Percentiles rank a stretch among this genome's conserved stretches.
Evolutionary conservation across 495 filamentous ascomycete species (phyloP).

Genomic region (Daldinia loculata): DNA sequence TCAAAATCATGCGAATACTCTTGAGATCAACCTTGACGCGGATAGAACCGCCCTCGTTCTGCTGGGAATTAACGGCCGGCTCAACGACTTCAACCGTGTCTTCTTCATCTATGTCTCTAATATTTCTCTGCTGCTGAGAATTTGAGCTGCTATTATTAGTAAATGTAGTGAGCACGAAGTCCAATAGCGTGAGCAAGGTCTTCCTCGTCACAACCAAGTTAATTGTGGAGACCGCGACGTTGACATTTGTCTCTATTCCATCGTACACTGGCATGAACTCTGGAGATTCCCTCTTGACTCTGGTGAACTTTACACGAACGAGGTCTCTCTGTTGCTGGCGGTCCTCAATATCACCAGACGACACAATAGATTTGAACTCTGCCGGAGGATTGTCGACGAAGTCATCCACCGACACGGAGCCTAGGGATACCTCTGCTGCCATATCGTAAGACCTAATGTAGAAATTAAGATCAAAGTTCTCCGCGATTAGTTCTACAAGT

Average conservation of each 20-base stretch:
- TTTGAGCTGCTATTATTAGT: conserved; percentile 69
- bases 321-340: conserved; percentile 76
- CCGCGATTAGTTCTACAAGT: conserved; percentile 88
- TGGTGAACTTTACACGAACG: conserved; percentile 85
- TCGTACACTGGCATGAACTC: conserved; percentile 92
- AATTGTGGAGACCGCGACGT: conserved; percentile 92
- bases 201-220: conserved; percentile 93
- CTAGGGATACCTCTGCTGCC: conserved; percentile 86
- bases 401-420: conserved; percentile 90
- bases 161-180: conserved; percentile 96
- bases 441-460: conserved; percentile 90
- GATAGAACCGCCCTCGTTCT: conserved; percentile 54
- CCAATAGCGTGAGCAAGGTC: conserved; percentile 91
- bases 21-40: conserved; percentile 90
- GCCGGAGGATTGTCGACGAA: conserved; percentile 88
- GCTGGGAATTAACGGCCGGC: conserved; percentile 45
- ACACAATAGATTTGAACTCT: conserved; percentile 95
- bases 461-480: conserved; percentile 86
- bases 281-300: conserved; percentile 89
- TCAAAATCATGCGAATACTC: conserved; percentile 93
- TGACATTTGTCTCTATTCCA: conserved; percentile 90
- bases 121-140: conserved; percentile 46
- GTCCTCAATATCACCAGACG: conserved; percentile 80
- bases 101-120: conserved; percentile 52
- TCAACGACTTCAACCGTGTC: conserved; percentile 45